These are phyloP conservation scores for Melampsora abietis-canadensis DNA, from an alignment of 1,284 basidiomycete species.

Conservation along the genomic window DNA sequence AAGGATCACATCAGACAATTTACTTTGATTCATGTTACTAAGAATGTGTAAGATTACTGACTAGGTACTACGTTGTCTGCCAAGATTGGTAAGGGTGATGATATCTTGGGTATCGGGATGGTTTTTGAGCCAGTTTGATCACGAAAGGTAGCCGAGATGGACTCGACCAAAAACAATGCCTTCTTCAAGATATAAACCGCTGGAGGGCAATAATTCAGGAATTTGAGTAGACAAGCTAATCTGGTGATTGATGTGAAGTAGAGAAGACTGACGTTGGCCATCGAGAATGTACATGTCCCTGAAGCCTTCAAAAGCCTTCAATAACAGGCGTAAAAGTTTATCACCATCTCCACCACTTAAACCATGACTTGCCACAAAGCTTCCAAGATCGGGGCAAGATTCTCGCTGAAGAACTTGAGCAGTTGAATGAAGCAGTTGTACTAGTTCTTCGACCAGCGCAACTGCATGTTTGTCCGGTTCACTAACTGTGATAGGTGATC, in stretches of 20 bases:
- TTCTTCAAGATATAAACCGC: constrained; percentile 30
- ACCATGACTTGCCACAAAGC: constrained; percentile 24
- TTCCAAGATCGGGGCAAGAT: constrained; percentile 25
- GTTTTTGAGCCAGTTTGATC: constrained; percentile 1
- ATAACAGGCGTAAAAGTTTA: constrained; percentile 19
- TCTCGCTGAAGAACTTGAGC: constrained; percentile 20
- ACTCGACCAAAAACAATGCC: constrained; percentile 23
- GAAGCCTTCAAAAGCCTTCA: constrained; percentile 24
- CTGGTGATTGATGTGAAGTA: not conserved
- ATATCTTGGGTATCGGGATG: constrained; percentile 23
- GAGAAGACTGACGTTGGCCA: constrained; percentile 3
- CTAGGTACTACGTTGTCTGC: constrained; percentile 32
- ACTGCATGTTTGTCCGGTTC: constrained; percentile 19
- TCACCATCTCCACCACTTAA: constrained; percentile 23
- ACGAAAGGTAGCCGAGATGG: constrained; percentile 10
- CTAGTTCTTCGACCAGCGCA: constrained; percentile 14
- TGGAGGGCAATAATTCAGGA: not conserved
- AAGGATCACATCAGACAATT: not conserved
- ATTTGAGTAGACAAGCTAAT: not conserved
- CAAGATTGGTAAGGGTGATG: constrained; percentile 26
- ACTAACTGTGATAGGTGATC: constrained; percentile 18
- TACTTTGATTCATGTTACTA: not conserved
- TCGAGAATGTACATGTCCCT: constrained; percentile 38
- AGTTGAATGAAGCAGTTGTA: constrained; percentile 26
- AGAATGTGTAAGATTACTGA: constrained; percentile 8